Evolutionary conservation across 352 stramenopile species (phyloP), one percentile per base, ranked within the genome.

Genomic region (Globisporangium polare): DNA sequence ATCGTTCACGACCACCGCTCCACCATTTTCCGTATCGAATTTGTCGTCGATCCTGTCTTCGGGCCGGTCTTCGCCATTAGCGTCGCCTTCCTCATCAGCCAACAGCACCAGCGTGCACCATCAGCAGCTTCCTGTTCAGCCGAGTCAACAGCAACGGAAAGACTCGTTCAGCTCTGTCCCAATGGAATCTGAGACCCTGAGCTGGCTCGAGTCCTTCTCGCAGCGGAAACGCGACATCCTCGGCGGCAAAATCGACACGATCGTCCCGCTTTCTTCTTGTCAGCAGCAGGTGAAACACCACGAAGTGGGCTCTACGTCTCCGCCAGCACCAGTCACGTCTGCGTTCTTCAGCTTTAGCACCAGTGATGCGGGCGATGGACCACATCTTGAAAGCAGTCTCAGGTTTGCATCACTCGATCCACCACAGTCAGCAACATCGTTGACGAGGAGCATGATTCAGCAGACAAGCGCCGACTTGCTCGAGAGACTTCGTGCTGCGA

Each of bases 151-250:
- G 33, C 9, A 54, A 12, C 61, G 61, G 12, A 58, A 58, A 18
- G 50, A 62, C 58, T 69, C 62, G 49, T 63, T 63, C 33, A 68
- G 46, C 24, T 26, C 49, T 7, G 42, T 65, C 2, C 46, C 46
- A 27, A 41, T 60, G 59, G 59, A 63, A 7, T 80, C 79, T 2
- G 76, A 88, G 41, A 69, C 80, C 10, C 79, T 86, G 63, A 79
- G 60, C 20, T 92, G 83, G 83, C 62, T 92, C 4, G 74, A 81
- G 42, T 60, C 68, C 0, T 92, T 89, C 63, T 74, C 73, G 26
- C 76, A 90, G 60, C 76, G 81, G 7, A 90, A 90, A 63, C 68
- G 72, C 46, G 72, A 87, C 35, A 92, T 92, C 29, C 71, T 90
- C 18, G 66, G 75, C 31, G 66, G 55, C 52, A 62, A 45, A 15